phyloP scores from a whole-genome alignment of 1,284 basidiomycete genomes.

The Amylostereum chailletii region DNA sequence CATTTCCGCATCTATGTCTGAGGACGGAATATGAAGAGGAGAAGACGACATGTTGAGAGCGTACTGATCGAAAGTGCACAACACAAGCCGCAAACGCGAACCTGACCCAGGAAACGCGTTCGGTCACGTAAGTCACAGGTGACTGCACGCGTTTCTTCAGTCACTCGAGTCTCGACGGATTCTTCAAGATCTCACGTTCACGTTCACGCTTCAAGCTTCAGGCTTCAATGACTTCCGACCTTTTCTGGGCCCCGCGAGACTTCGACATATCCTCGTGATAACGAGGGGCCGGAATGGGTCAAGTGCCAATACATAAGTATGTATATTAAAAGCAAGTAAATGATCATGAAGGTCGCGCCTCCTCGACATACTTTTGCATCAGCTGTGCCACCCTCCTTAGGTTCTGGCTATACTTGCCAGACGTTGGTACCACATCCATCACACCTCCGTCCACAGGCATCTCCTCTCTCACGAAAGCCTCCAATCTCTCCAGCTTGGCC shows the following conservation, averaged over 20 bases:
- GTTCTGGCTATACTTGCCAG: conserved; percentile 79
- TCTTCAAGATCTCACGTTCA: too few relatives aligned
- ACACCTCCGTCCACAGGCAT: conserved; percentile 27
- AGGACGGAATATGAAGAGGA: conserved; percentile 58
- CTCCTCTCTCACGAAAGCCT: conserved; percentile 44
- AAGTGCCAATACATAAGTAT: too few relatives aligned
- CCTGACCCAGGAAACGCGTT: not conserved
- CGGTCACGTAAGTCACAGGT: not conserved
- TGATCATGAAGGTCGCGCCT: conserved; percentile 25
- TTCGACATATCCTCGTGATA: too few relatives aligned
- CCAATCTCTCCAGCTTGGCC: conserved; percentile 45
- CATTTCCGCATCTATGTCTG: conserved; percentile 49
- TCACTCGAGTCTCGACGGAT: too few relatives aligned
- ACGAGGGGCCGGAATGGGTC: too few relatives aligned
- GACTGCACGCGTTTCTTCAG: not conserved
- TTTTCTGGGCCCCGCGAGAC: too few relatives aligned
- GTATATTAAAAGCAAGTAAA: too few relatives aligned
- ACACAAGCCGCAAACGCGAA: too few relatives aligned
- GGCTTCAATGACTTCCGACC: too few relatives aligned
- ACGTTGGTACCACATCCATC: conserved; percentile 68
- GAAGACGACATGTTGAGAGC: conserved; percentile 52
- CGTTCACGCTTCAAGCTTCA: too few relatives aligned
- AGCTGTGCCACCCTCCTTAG: conserved; percentile 54
- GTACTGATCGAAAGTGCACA: not conserved
- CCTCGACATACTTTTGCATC: conserved; percentile 59